A percentile compares a stretch with the other conserved stretches of the same genome.
phyloP scores from a whole-genome alignment of 306 rosid genomes.

The Dryas octopetala region DNA sequence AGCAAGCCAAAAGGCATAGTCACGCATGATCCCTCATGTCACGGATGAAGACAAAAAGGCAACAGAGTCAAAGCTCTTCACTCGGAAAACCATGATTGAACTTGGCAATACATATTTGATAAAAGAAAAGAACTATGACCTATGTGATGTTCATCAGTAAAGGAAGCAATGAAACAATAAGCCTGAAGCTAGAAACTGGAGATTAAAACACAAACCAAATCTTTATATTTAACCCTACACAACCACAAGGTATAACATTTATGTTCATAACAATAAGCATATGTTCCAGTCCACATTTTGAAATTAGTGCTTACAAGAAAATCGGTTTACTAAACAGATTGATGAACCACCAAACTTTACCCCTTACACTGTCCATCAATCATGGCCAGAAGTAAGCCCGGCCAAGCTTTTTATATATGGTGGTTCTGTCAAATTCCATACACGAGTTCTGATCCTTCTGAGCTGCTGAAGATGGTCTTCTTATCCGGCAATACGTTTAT shows the following conservation, averaged over 20 bases:
- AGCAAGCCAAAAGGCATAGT: not conserved
- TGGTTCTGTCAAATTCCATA: conserved; percentile 45
- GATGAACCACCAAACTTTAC: conserved; percentile 40
- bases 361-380: conserved; percentile 26
- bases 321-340: conserved; percentile 44
- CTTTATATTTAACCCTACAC: conserved; percentile 40
- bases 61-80: not conserved
- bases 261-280: conserved; percentile 51
- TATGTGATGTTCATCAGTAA: not conserved
- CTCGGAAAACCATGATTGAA: not conserved
- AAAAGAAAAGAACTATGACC: not conserved
- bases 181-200: conserved; percentile 12
- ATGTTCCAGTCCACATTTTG: conserved; percentile 38
- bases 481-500: not conserved
- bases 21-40: conserved; percentile 9
- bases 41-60: conserved; percentile 9
- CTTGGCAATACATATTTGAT: not conserved
- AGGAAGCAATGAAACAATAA: conserved; percentile 14
- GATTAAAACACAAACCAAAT: conserved; percentile 33
- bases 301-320: conserved; percentile 48
- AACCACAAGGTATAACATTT: conserved; percentile 49
- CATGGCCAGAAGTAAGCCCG: conserved; percentile 41
- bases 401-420: conserved; percentile 32
- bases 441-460: conserved; percentile 38
- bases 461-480: conserved; percentile 34